Base-by-base conservation (phyloP, 371 early-diverging fungal species). In the Syncephalastrum monosporum region DNA sequence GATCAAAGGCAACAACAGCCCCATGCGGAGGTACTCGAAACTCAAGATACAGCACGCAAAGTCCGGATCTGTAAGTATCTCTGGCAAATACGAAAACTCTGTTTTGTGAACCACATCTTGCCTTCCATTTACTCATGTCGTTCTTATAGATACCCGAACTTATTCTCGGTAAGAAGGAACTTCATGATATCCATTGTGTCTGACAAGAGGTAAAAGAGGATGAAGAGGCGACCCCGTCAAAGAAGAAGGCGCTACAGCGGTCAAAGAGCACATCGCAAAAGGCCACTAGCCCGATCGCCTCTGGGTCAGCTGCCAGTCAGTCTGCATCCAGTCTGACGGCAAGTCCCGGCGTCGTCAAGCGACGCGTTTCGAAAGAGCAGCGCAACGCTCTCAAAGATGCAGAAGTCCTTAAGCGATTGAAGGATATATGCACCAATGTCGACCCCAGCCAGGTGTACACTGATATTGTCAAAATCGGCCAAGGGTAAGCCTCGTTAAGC, bases 401-500 rank as follows among this genome's bases (percentile, higher is more conserved):
- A 52, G 93, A 94, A 48, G 85, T 98, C 8, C 82, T 98, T 25
- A 87, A 84, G 19, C 83, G 89, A 42, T 75, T 98, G 41, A 79
- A 84, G 65, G 84, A 87, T 5, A 88, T 97, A 43, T 94, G 94
- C 74, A 93, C 90, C 42, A 88, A 88, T 41, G 90, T 86, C 21
- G 94, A 97, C 73, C 95, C 95, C 12, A 85, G 81, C 38, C 77
- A 80, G 57, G 63, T 85, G 42, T 91, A 92, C 64, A 71, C 81
- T 43, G 89, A 90, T 69, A 81, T 95, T 61, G 83, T 88, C 55
- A 94, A 95, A 80, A 94, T 97, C 77, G 96, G 97, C 7, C 97
- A 96, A 81, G 97, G 91, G 91, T 90, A 71, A 55, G 47, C 15
- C 5, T 33, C 10, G 17, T 29, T 49, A 10, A 10, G 3, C 10